A percentile compares a stretch with the other conserved stretches of the same genome.
Conservation (phyloP, 2,329 filamentous ascomycete species). For the Alternaria burnsii region DNA sequence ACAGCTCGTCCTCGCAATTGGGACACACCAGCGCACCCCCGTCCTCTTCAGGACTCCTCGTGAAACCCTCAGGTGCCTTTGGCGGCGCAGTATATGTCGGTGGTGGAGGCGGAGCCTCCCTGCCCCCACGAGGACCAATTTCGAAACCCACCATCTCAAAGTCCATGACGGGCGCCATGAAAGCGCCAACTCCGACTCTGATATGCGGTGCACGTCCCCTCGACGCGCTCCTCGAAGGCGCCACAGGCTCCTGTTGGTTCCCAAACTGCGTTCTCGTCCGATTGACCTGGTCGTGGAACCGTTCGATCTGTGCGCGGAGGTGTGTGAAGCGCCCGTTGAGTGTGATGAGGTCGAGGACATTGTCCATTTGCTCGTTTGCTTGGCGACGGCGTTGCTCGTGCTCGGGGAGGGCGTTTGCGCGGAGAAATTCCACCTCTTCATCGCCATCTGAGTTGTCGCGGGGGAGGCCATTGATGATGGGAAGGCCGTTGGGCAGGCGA, state of each 20-base stretch:
- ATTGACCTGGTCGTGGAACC: slow-evolving; percentile 28
- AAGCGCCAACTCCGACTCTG: slow-evolving; percentile 34
- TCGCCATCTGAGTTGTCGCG: slow-evolving; percentile 31
- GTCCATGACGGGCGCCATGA: slow-evolving; percentile 43
- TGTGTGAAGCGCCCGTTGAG: slow-evolving; percentile 30
- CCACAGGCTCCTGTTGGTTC: slow-evolving; percentile 20
- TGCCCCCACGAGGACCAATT: slow-evolving; percentile 44
- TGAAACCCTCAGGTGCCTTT: slow-evolving; percentile 79
- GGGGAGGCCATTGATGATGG: neutral
- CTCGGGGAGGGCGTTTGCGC: slow-evolving; percentile 34
- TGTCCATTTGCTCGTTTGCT: slow-evolving; percentile 25
- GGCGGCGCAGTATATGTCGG: slow-evolving; percentile 69
- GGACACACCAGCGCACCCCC: slow-evolving; percentile 81
- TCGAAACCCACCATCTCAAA: slow-evolving; percentile 57
- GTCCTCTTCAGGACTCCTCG: slow-evolving; percentile 75
- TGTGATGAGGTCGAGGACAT: slow-evolving; percentile 30
- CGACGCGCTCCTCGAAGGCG: slow-evolving; percentile 23
- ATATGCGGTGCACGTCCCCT: slow-evolving; percentile 24
- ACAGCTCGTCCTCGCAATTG: slow-evolving; percentile 84
- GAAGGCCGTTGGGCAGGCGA: neutral
- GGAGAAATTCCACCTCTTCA: slow-evolving; percentile 45
- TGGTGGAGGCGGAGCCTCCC: slow-evolving; percentile 33
- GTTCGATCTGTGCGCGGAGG: slow-evolving; percentile 33
- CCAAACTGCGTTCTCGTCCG: slow-evolving; percentile 19
- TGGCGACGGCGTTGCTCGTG: slow-evolving; percentile 25